Conservation (phyloP, 805 yeast genomes). For the Candida namnaoensis region DNA sequence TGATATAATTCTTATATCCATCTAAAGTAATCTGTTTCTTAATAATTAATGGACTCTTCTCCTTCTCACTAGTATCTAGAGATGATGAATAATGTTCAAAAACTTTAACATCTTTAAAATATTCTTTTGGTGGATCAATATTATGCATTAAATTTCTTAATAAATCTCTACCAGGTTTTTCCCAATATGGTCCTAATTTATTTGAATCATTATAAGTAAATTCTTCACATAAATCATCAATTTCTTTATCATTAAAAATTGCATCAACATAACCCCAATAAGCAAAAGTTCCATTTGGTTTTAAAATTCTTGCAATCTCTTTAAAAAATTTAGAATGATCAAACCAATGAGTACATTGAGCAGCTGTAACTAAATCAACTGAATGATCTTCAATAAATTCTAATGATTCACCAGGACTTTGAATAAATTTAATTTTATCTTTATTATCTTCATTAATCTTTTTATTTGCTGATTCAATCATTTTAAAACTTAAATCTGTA, state of each 20-base stretch:
- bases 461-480: conserved; percentile 41
- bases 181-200: conserved; percentile 69
- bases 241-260: conserved; percentile 41
- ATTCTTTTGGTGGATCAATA: conserved; percentile 31
- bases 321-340: conserved; percentile 43
- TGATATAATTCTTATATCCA: conserved; percentile 42
- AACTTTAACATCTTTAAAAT: conserved; percentile 31
- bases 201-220: conserved; percentile 40
- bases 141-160: conserved; percentile 36
- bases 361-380: conserved; percentile 66
- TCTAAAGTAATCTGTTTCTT: conserved; percentile 32
- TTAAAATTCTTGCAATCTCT: conserved; percentile 40
- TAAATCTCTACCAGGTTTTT: conserved; percentile 66
- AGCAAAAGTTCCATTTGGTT: conserved; percentile 59
- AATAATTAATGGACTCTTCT: conserved; percentile 19
- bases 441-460: conserved; percentile 5
- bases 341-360: conserved; percentile 86
- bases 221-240: conserved; percentile 44
- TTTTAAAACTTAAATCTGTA: conserved; percentile 47
- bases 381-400: conserved; percentile 24
- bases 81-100: conserved; percentile 18
- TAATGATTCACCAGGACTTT: conserved; percentile 16
- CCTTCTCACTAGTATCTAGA: conserved; percentile 1
- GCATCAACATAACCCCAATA: conserved; percentile 81
- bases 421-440: conserved; percentile 9